Evolutionary conservation across 345 rosid species (phyloP).

Genomic region (Linum usitatissimum): DNA sequence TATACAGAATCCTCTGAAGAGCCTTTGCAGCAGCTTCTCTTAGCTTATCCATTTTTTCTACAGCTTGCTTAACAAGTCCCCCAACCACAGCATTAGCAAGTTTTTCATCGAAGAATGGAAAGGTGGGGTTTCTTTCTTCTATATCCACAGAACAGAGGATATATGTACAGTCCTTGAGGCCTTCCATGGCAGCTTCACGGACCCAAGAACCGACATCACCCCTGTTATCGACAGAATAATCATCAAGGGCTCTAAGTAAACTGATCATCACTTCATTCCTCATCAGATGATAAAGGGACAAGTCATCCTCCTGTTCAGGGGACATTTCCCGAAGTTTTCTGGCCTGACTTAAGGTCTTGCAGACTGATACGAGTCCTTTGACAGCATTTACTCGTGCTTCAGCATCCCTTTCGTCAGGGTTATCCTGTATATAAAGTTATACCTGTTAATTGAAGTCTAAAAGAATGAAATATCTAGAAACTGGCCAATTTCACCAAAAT

Average conservation of each 20-base stretch:
- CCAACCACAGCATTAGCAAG: slow-evolving; percentile 53
- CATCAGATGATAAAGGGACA: slow-evolving; percentile 47
- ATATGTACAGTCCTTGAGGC: slow-evolving; percentile 71
- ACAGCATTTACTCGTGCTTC: slow-evolving; percentile 95
- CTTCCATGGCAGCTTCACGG: slow-evolving; percentile 93
- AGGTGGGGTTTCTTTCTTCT: slow-evolving; percentile 17
- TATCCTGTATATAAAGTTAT: slow-evolving; percentile 39
- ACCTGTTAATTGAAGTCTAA: slow-evolving; percentile 8
- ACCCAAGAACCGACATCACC: slow-evolving; percentile 99
- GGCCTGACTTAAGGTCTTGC: slow-evolving; percentile 58
- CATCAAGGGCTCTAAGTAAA: slow-evolving; percentile 76
- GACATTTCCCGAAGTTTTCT: slow-evolving; percentile 19
- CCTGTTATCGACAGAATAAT: slow-evolving; percentile 88
- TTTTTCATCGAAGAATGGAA: slow-evolving; percentile 41
- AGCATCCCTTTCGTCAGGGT: slow-evolving; percentile 87
- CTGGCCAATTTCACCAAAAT: slow-evolving; percentile 5
- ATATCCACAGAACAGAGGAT: slow-evolving; percentile 43
- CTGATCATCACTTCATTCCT: slow-evolving; percentile 72
- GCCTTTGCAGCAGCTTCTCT: slow-evolving; percentile 82
- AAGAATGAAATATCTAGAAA: background rate
- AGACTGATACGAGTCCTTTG: slow-evolving; percentile 73
- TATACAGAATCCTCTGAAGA: slow-evolving; percentile 67
- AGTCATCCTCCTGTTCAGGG: slow-evolving; percentile 29
- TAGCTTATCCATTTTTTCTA: slow-evolving; percentile 89
- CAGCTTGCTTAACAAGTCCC: slow-evolving; percentile 72